Conservation (phyloP, 139 green algal species). For the Astrephomene gubernaculifera region DNA sequence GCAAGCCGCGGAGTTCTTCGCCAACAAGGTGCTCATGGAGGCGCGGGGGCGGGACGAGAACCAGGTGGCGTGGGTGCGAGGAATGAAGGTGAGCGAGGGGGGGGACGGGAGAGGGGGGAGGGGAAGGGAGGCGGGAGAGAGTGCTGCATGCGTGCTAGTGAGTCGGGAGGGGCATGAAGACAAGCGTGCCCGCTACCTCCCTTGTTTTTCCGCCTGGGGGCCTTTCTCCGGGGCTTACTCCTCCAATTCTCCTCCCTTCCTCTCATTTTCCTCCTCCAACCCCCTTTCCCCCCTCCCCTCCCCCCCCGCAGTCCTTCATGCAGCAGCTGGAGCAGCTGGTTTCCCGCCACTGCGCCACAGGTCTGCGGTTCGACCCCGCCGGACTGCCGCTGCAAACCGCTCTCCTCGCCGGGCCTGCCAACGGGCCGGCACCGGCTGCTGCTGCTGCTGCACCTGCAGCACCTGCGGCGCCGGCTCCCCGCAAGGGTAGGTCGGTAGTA, state of each 20-base stretch:
- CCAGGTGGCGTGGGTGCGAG: constrained; percentile 78
- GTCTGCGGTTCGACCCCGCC: constrained; percentile 17
- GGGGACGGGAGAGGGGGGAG: background rate
- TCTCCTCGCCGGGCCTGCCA: background rate
- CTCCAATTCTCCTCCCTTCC: no score
- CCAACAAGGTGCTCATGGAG: constrained; percentile 92
- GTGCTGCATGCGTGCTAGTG: background rate
- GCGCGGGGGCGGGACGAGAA: constrained; percentile 63
- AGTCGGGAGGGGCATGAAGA: background rate
- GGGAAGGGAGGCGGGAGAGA: background rate
- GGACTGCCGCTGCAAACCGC: background rate
- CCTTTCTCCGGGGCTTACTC: no score
- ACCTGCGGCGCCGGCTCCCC: background rate
- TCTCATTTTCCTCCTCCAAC: background rate
- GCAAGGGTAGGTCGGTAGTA: constrained; percentile 2
- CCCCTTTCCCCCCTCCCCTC: background rate
- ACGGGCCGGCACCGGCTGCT: background rate
- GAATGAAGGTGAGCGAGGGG: constrained; percentile 74
- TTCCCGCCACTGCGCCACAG: constrained; percentile 5
- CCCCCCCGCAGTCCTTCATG: constrained; percentile 49
- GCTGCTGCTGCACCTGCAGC: background rate
- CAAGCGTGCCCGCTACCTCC: no score
- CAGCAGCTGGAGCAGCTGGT: constrained; percentile 36
- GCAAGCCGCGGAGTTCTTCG: constrained; percentile 90
- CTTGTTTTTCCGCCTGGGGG: no score